phyloP scores from a whole-genome alignment of 1,284 basidiomycete species.

The Tilletia setariae region DNA sequence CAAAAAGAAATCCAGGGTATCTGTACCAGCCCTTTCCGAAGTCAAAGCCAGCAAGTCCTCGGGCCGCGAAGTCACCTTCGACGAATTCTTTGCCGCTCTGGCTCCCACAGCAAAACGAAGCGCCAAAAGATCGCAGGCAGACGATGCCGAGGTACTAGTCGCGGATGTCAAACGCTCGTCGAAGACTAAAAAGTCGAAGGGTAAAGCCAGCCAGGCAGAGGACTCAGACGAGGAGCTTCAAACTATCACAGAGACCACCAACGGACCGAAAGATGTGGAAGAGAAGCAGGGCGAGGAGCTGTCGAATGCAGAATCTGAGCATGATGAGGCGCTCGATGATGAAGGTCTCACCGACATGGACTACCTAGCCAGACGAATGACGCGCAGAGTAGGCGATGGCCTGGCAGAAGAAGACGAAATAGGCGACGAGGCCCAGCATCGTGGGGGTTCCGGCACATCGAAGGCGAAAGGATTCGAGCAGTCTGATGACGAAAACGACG shows the following conservation, averaged over 20 bases:
- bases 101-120: slow-evolving; percentile 44
- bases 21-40: background rate
- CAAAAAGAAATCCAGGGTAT: slow-evolving; percentile 14
- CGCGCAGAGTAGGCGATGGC: slow-evolving; percentile 46
- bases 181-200: slow-evolving; percentile 4
- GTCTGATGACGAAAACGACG: slow-evolving; percentile 38
- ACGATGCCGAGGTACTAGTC: slow-evolving; percentile 2
- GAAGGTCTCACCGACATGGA: slow-evolving; percentile 52
- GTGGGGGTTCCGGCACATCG: background rate
- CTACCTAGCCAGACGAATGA: slow-evolving; percentile 56
- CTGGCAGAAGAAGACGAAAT: background rate
- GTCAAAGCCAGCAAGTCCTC: slow-evolving; percentile 19
- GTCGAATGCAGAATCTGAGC: slow-evolving; percentile 27
- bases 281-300: slow-evolving; percentile 21
- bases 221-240: no score
- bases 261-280: slow-evolving; percentile 15
- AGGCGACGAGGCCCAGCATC: background rate
- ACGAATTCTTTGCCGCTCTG: slow-evolving; percentile 52
- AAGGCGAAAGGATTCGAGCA: slow-evolving; percentile 37
- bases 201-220: no score
- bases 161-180: slow-evolving; percentile 28
- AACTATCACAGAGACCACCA: slow-evolving; percentile 12
- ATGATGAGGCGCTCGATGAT: slow-evolving; percentile 38
- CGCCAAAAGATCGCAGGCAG: slow-evolving; percentile 20
- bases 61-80: slow-evolving; percentile 42